Conservation (phyloP, 352 stramenopile genomes). For the Phytophthora pseudosyringae region DNA sequence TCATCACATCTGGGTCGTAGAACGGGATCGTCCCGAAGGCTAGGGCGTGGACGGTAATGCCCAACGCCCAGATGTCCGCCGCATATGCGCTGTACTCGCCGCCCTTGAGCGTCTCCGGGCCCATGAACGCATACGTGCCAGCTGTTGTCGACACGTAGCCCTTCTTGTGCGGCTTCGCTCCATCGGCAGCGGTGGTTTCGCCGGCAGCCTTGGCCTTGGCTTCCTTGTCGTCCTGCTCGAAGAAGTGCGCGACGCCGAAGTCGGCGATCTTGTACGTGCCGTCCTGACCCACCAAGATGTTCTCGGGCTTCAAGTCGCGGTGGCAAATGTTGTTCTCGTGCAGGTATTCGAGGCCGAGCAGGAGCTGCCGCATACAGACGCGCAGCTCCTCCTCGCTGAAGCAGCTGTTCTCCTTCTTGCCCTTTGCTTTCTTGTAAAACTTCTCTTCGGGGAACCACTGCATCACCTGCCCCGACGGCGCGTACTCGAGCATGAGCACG, state of each 20-base stretch:
- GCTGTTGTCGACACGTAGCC: conserved; percentile 81
- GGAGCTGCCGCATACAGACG: conserved; percentile 68
- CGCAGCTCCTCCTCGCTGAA: conserved; percentile 71
- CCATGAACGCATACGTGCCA: conserved; percentile 89
- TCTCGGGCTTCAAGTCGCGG: conserved; percentile 87
- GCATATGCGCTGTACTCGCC: conserved; percentile 82
- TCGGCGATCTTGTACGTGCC: conserved; percentile 86
- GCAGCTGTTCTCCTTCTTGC: conserved; percentile 22
- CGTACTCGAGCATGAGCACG: conserved; percentile 89
- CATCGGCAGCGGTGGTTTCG: background rate
- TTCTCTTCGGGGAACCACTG: conserved; percentile 70
- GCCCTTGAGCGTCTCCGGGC: conserved; percentile 80
- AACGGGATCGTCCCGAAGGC: conserved; percentile 86
- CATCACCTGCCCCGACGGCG: conserved; percentile 84
- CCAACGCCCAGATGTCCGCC: conserved; percentile 89
- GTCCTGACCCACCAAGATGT: conserved; percentile 76
- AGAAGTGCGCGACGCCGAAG: conserved; percentile 86
- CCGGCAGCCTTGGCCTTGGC: conserved; percentile 24
- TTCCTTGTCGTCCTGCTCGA: conserved; percentile 63
- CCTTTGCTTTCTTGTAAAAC: conserved; percentile 54
- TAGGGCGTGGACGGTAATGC: conserved; percentile 84
- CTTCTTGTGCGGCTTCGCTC: conserved; percentile 53
- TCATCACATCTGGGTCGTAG: conserved; percentile 79
- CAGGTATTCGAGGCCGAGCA: conserved; percentile 84
- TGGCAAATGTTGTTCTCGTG: conserved; percentile 90